Conservation (phyloP, 495 filamentous ascomycete genomes). For the Durotheca rogersii region DNA sequence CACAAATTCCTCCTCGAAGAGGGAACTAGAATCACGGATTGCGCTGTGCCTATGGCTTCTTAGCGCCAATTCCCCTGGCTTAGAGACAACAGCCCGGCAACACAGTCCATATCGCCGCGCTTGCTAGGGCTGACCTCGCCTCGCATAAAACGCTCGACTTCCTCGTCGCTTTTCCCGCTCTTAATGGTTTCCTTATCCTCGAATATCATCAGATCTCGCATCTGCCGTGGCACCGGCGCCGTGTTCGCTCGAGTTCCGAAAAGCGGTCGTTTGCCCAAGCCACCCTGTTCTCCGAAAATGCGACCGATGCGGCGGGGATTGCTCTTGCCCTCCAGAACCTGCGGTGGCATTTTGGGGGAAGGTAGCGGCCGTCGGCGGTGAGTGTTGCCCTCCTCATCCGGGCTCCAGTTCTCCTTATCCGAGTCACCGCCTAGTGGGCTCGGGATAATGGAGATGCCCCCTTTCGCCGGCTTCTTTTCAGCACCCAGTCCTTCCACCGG, state of each 20-base stretch:
- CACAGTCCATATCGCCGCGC: slow-evolving; percentile 70
- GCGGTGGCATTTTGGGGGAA: slow-evolving; percentile 11
- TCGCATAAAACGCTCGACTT: slow-evolving; percentile 70
- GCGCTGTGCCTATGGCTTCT: slow-evolving; percentile 9
- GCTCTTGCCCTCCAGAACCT: slow-evolving; percentile 11
- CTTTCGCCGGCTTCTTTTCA: slow-evolving; percentile 41
- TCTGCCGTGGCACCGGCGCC: slow-evolving; percentile 23
- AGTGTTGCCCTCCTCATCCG: slow-evolving; percentile 51
- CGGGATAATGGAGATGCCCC: slow-evolving; percentile 36
- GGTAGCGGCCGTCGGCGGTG: slow-evolving; percentile 29
- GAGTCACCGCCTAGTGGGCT: slow-evolving; percentile 60
- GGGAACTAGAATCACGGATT: not conserved
- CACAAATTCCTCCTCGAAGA: not conserved
- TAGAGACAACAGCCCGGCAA: slow-evolving; percentile 74
- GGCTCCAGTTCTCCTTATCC: slow-evolving; percentile 91
- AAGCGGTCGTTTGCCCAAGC: slow-evolving; percentile 22
- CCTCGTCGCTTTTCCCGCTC: slow-evolving; percentile 38
- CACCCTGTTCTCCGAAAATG: slow-evolving; percentile 34
- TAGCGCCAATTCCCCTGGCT: slow-evolving; percentile 59
- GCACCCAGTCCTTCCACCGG: slow-evolving; percentile 19
- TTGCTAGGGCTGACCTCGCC: slow-evolving; percentile 59
- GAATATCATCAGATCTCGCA: slow-evolving; percentile 40
- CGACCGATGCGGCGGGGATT: slow-evolving; percentile 42
- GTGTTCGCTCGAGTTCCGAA: slow-evolving; percentile 39
- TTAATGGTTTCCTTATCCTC: slow-evolving; percentile 38